phyloP scores from a whole-genome alignment of 306 rosid species.

The Pterocarpus santalinus region DNA sequence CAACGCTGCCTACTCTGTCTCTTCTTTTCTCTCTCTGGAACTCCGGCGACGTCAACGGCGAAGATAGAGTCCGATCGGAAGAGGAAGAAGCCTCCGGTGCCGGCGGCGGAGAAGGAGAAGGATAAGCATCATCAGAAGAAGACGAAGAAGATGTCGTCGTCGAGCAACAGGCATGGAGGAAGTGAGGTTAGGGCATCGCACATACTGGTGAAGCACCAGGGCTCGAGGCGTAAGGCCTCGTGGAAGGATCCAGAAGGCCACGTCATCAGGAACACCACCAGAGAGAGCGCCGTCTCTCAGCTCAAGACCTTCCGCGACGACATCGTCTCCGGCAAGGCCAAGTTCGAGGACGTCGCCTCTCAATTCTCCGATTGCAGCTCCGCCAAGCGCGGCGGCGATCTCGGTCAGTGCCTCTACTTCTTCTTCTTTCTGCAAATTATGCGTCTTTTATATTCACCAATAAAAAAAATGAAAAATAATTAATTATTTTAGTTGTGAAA shows the following conservation, averaged over 20 bases:
- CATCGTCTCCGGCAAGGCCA: slow-evolving; percentile 79
- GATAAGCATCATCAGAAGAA: slow-evolving; percentile 53
- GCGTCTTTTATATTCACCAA: too few species aligned
- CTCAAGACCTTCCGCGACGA: slow-evolving; percentile 73
- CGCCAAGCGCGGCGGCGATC: slow-evolving; percentile 98
- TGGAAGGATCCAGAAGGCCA: slow-evolving; percentile 99
- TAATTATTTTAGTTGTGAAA: too few species aligned
- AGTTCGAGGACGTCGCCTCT: slow-evolving; percentile 78
- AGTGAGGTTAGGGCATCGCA: slow-evolving; percentile 94
- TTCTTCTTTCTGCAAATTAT: not conserved
- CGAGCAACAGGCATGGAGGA: slow-evolving; percentile 47
- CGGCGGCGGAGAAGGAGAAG: slow-evolving; percentile 62
- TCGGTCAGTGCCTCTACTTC: slow-evolving; percentile 58
- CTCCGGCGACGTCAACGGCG: slow-evolving; percentile 39
- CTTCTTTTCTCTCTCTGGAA: not conserved
- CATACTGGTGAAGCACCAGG: slow-evolving; percentile 92
- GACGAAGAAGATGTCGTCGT: slow-evolving; percentile 76
- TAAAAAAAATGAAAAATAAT: too few species aligned
- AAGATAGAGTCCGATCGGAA: slow-evolving; percentile 89
- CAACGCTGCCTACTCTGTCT: not conserved
- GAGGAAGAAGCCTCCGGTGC: slow-evolving; percentile 71
- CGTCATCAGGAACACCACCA: slow-evolving; percentile 74
- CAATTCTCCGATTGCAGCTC: slow-evolving; percentile 94
- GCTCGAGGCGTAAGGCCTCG: slow-evolving; percentile 88
- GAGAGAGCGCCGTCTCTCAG: slow-evolving; percentile 77